A percentile compares a stretch with the other conserved stretches of the same genome.
These are phyloP conservation scores for Diophrys sp. DNA, from an alignment of 73 alveolate species.

Conservation along the genomic window DNA sequence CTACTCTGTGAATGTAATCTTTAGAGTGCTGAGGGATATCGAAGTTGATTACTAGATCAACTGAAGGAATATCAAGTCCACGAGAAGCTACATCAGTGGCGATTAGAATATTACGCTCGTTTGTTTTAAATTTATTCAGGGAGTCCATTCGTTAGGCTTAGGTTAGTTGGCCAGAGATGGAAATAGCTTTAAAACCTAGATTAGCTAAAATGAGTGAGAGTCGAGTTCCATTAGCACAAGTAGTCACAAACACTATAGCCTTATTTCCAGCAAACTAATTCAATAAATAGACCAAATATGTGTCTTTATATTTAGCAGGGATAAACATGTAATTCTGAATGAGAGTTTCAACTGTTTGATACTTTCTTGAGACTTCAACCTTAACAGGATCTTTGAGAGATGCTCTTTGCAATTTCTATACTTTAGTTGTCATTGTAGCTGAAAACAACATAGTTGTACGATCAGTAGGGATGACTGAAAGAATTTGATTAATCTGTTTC, in stretches of 20 bases:
- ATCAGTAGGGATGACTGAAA: conserved; percentile 78
- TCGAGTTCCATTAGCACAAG: conserved; percentile 77
- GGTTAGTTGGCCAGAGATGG: conserved; percentile 84
- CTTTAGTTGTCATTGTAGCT: conserved; percentile 99
- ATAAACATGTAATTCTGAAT: conserved; percentile 81
- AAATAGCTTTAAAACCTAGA: conserved; percentile 79
- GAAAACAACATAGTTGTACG: conserved; percentile 96
- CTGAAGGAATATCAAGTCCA: conserved; percentile 95
- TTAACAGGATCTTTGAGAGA: conserved; percentile 91
- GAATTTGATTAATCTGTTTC: conserved; percentile 88
- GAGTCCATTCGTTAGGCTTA: conserved; percentile 85
- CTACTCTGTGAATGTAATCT: conserved; percentile 96
- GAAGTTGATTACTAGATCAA: conserved; percentile 89
- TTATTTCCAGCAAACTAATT: conserved; percentile 73
- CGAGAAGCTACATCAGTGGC: conserved; percentile 97
- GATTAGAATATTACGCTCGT: conserved; percentile 82
- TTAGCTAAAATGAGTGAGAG: conserved; percentile 78
- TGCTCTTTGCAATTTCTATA: conserved; percentile 89
- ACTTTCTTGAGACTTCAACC: conserved; percentile 86
- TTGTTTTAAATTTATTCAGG: conserved; percentile 79
- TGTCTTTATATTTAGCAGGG: conserved; percentile 89
- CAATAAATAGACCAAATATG: conserved; percentile 79
- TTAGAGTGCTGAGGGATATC: conserved; percentile 88
- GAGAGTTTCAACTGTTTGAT: conserved; percentile 84
- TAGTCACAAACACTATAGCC: conserved; percentile 85